Percentiles rank a stretch among this genome's conserved stretches.
Evolutionary conservation across 345 rosid genomes (phyloP).

Genomic region (Gossypioides kirkii): DNA sequence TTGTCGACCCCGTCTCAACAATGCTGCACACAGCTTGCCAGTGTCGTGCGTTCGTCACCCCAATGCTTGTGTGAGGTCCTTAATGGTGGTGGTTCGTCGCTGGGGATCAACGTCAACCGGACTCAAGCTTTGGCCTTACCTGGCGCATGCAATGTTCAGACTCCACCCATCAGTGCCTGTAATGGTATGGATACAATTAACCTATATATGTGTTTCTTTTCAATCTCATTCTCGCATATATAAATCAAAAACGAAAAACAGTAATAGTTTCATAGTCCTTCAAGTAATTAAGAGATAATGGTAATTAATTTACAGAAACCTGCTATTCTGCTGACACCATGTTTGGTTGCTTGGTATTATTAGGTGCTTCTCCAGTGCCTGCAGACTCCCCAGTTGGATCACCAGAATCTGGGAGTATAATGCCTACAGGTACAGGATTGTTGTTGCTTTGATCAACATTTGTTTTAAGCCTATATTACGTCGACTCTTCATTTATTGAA

Average conservation of each 20-base stretch:
- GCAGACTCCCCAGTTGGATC: constrained; percentile 56
- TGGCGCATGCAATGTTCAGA: constrained; percentile 66
- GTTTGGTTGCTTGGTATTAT: background rate
- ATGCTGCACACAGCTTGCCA: constrained; percentile 69
- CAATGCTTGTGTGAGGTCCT: background rate
- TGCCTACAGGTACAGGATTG: constrained; percentile 54
- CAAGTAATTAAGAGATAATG: background rate
- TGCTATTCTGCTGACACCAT: background rate
- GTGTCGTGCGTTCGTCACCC: constrained; percentile 46
- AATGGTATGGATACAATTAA: background rate
- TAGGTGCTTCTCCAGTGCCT: background rate
- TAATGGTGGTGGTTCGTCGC: background rate
- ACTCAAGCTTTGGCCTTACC: constrained; percentile 71
- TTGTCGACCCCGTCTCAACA: constrained; percentile 53
- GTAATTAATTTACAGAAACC: background rate
- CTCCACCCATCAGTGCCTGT: constrained; percentile 38
- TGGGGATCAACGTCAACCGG: constrained; percentile 41
- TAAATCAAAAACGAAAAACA: too few relatives aligned
- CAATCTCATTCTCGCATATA: too few relatives aligned
- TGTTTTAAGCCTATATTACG: too few relatives aligned
- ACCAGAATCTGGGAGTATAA: constrained; percentile 34
- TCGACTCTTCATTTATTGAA: too few relatives aligned
- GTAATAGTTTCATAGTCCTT: too few relatives aligned
- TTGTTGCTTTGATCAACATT: background rate
- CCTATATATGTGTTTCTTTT: too few relatives aligned